phyloP scores from a whole-genome alignment of 2,329 filamentous ascomycete species.

The Aspergillus melleus region DNA sequence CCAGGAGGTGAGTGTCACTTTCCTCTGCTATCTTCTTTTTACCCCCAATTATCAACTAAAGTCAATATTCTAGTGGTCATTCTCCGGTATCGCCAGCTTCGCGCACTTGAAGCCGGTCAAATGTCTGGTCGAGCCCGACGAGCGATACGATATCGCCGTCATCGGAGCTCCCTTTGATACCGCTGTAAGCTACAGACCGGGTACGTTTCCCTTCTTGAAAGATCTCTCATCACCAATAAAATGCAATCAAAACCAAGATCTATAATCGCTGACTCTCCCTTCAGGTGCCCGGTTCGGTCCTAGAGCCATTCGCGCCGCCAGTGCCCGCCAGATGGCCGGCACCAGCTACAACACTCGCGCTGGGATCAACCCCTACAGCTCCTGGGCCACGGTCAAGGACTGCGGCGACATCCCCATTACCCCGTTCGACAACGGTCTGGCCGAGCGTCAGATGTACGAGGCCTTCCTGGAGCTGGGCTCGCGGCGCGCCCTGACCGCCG shows the following conservation, averaged over 20 bases:
- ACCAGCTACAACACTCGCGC: constrained; percentile 82
- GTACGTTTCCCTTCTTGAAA: constrained; percentile 37
- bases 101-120: constrained; percentile 69
- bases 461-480: constrained; percentile 70
- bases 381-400: constrained; percentile 77
- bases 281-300: constrained; percentile 77
- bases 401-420: constrained; percentile 89
- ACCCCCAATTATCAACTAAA: background rate
- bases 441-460: constrained; percentile 78
- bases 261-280: background rate
- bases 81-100: constrained; percentile 73
- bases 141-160: constrained; percentile 69
- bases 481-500: constrained; percentile 39
- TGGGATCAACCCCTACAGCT: constrained; percentile 77
- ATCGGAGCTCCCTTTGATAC: constrained; percentile 75
- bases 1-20: constrained; percentile 43
- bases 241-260: background rate
- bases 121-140: constrained; percentile 65
- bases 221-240: background rate
- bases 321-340: constrained; percentile 74
- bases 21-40: background rate
- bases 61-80: constrained; percentile 56
- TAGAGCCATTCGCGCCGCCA: constrained; percentile 81
- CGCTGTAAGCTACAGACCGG: constrained; percentile 68
- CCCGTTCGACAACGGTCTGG: constrained; percentile 81